Conservation (phyloP, 176 grass and related monocot genomes). For the Juncus inflexus region DNA sequence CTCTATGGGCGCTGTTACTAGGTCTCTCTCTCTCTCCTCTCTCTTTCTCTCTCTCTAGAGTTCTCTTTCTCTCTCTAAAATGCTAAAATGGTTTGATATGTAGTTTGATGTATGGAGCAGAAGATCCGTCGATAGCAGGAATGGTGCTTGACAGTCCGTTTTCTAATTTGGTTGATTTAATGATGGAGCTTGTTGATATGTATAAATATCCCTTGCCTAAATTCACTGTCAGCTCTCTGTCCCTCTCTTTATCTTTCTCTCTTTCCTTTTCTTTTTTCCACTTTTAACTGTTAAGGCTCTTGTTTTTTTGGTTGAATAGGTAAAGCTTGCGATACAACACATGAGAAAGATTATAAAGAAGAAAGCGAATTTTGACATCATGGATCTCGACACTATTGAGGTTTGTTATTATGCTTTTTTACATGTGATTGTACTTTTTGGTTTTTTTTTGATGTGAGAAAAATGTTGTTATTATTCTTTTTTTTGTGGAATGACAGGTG, state of each 20-base stretch:
- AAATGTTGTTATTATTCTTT: not conserved
- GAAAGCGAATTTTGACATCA: slow-evolving; percentile 98
- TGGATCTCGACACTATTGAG: slow-evolving; percentile 93
- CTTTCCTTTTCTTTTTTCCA: not conserved
- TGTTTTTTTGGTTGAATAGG: slow-evolving; percentile 31
- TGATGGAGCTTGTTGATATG: slow-evolving; percentile 99
- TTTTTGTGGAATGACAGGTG: slow-evolving; percentile 40
- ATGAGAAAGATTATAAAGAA: slow-evolving; percentile 95
- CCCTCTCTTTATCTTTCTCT: slow-evolving; percentile 22
- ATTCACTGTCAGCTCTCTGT: slow-evolving; percentile 68
- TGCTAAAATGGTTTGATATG: slow-evolving; percentile 2
- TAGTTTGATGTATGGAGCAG: slow-evolving; percentile 98
- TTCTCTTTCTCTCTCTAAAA: not conserved
- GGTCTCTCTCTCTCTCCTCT: slow-evolving; percentile 34
- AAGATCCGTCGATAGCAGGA: slow-evolving; percentile 99
- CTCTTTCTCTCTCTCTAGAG: not conserved
- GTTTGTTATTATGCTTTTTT: slow-evolving; percentile 29
- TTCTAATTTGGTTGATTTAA: slow-evolving; percentile 95
- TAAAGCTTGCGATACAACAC: slow-evolving; percentile 99
- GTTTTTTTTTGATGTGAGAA: not conserved
- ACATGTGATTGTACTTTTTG: not conserved
- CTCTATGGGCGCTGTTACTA: slow-evolving; percentile 98
- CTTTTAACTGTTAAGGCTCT: not conserved
- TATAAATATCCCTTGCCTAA: slow-evolving; percentile 99
- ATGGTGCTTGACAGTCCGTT: slow-evolving; percentile 99